Evolutionary conservation across 345 rosid species (phyloP), one percentile per base, ranked within the genome.

Genomic region (Turritis glabra): DNA sequence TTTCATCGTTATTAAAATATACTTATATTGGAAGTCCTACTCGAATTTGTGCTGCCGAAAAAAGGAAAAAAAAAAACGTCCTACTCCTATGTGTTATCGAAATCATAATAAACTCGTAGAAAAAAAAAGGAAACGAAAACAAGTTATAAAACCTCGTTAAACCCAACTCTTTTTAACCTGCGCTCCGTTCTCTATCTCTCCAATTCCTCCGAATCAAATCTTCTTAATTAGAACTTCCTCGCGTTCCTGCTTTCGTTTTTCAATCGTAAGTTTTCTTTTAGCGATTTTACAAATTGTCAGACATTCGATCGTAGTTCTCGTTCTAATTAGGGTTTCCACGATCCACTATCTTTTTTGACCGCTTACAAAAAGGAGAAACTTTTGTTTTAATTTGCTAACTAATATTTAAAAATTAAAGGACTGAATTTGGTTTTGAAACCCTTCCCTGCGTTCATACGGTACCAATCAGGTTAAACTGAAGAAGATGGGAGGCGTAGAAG

Each of bases 401-500:
- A 22, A 22, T 32, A 58, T 44, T 40, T 60, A 7, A 21, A 18
- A 32, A 3, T 11, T 41, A 18, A 5, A 44, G 35, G 25, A 46
- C 46, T 58, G 15, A 10, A 40, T 22, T 51, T 8, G 56, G 40
- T 17, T 60, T 18, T 26, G 38, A 48, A 46, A 26, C n/a, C 15
- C 38, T 37, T 26, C 8, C 47, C 5, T 41, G 64, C 35, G 48
- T 51, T 57, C 46, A 46, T 19, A 30, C 18, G 37, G 51, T 53
- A 29, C n/a, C 8, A 13, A 17, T 38, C 54, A 53, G 70, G n/a
- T 19, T 64, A 5, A 54, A 29, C 3, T 32, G 64, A 66, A 66
- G 60, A 58, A 26, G 10, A 75, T 75, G 79, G 68, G 44, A 58
- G 18, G 46, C 44, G 23, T 35, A 26, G 61, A 67, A 26, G 44